Evolutionary conservation across 2,329 filamentous ascomycete genomes (phyloP).

Genomic region (Aureobasidium sp.): DNA sequence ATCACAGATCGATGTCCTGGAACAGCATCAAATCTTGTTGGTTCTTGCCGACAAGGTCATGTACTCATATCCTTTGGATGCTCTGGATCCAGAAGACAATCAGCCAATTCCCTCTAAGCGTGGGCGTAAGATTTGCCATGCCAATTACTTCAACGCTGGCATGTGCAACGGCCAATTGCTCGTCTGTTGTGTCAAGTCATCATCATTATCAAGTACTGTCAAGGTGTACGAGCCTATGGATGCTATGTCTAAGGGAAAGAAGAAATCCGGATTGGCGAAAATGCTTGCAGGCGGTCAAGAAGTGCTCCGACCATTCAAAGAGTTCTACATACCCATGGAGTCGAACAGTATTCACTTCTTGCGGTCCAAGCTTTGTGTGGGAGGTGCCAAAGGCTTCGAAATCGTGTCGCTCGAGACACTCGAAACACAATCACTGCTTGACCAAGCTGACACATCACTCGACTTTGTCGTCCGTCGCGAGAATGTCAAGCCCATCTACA

Average conservation of each 20-base stretch:
- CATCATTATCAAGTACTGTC: constrained; percentile 86
- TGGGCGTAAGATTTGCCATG: constrained; percentile 94
- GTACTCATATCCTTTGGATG: constrained; percentile 79
- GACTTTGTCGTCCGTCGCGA: constrained; percentile 95
- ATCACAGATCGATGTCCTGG: constrained; percentile 90
- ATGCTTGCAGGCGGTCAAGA: constrained; percentile 94
- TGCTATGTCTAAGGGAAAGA: constrained; percentile 74
- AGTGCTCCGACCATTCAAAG: constrained; percentile 91
- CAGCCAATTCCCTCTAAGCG: constrained; percentile 68
- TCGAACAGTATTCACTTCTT: constrained; percentile 98
- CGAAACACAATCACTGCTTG: constrained; percentile 93
- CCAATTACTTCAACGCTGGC: constrained; percentile 96
- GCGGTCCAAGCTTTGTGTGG: constrained; percentile 91
- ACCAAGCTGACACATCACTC: constrained; percentile 94
- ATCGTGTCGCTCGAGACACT: constrained; percentile 93
- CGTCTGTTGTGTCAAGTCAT: constrained; percentile 94
- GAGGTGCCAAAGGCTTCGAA: constrained; percentile 91
- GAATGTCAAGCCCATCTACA: constrained; percentile 89
- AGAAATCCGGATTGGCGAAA: constrained; percentile 89
- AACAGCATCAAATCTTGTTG: constrained; percentile 86
- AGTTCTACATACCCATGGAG: constrained; percentile 97
- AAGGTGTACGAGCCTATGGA: constrained; percentile 99
- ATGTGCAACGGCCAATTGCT: constrained; percentile 90
- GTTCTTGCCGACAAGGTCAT: constrained; percentile 91
- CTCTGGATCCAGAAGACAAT: constrained; percentile 72